Base-by-base conservation (phyloP, 331 rosid species). In the Arachis monticola region DNA sequence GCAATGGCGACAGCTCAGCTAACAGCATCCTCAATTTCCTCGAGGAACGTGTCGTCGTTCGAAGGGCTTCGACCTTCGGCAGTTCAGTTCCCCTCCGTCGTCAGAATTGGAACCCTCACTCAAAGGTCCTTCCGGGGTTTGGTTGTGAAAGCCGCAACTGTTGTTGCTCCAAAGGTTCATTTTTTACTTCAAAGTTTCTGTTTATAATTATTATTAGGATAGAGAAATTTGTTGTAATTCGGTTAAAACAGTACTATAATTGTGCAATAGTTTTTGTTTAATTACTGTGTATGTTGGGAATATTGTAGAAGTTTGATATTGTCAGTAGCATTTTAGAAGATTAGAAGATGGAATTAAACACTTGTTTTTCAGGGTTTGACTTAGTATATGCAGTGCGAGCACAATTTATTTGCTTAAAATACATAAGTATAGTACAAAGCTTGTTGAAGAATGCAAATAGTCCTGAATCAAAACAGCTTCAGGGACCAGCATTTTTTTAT, bases 1-100 rank as follows among this genome's bases (percentile, higher is more conserved):
- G 66, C 17, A 80, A 93, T 93, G 98, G 98, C 98, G 10, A 64
- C 90, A 41, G 67, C 91, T 81, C 97, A 91, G 78, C 82, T 93
- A 5, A 83, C 94, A 4, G 88, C 96, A 5, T 88, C 97, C 4
- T 78, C 85, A 13, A 75, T 91, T 73, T 86, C 96, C 0, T 48
- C 84, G 1, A 83, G 88, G 73, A 83, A 66, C 59, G 72, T 92
- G 82, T 80, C 88, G 5, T 80, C 92, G 3, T 91, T 93, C 65
- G 85, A 87, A 59, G 87, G 94, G 10, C 85, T 93, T 68, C 85
- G 91, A 52, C 88, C 88, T 61, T 79, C 85, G 0, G 55, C 76
- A 1, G 79, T 75, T 64, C 87, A 77, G 60, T 80, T 86, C 66
- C 74, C 89, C 55, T 70, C 70, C 8, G 71, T 56, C 11, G 82